phyloP scores from a whole-genome alignment of 345 rosid species.

The Eucalyptus decipiens region DNA sequence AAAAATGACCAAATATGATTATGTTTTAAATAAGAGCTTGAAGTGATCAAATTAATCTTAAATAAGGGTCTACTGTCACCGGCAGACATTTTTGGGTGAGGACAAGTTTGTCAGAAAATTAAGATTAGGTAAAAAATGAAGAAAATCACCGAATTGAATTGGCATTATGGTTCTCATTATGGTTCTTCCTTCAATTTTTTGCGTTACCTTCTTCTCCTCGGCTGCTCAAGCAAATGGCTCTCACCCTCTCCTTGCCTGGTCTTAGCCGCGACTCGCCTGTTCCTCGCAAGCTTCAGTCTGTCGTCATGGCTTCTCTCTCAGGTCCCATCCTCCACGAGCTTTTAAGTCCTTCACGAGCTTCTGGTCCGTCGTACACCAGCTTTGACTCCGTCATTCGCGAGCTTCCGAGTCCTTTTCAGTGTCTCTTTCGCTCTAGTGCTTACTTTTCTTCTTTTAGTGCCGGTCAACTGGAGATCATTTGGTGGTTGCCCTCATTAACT shows the following conservation, averaged over 20 bases:
- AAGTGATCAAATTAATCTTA: not conserved
- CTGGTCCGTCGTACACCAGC: not conserved
- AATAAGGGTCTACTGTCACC: no score
- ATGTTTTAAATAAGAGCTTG: accelerated
- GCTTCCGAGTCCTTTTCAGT: not conserved
- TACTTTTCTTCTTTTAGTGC: not conserved
- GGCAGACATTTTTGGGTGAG: not conserved
- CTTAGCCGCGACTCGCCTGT: not conserved
- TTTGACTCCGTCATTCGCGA: not conserved
- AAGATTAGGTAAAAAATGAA: not conserved
- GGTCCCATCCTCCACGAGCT: not conserved
- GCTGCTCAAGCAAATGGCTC: not conserved
- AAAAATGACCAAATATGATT: not conserved
- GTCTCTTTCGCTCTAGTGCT: not conserved
- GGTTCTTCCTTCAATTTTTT: not conserved
- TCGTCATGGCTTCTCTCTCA: not conserved
- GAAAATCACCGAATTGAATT: not conserved
- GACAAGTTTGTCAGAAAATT: no score
- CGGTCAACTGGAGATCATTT: not conserved
- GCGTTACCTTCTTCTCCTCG: not conserved
- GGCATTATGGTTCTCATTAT: not conserved
- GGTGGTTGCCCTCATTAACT: not conserved
- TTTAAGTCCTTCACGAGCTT: not conserved
- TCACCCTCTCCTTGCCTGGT: not conserved
- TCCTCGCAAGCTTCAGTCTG: not conserved